A percentile compares a stretch with the other conserved stretches of the same genome.
Evolutionary conservation across 2,329 filamentous ascomycete genomes (phyloP).

Genomic region (Leptosphaerulina australis): DNA sequence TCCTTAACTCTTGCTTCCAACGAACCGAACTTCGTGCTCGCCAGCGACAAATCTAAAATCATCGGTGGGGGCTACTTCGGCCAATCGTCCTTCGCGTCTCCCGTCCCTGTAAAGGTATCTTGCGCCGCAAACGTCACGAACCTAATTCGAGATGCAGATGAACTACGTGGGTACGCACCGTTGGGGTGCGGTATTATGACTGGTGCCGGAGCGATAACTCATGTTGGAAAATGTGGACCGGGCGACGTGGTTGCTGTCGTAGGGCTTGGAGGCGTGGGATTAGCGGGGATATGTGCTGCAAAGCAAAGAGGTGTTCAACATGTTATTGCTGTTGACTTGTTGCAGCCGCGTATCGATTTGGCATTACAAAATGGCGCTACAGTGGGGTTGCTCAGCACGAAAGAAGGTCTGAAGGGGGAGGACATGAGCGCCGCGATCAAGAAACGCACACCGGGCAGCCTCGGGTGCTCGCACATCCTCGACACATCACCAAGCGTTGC

Average conservation of each 20-base stretch:
- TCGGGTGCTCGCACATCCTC: slow-evolving; percentile 22
- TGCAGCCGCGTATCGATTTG: slow-evolving; percentile 41
- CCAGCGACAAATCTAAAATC: slow-evolving; percentile 20
- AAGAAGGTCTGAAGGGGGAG: slow-evolving; percentile 15
- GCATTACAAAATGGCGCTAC: slow-evolving; percentile 47
- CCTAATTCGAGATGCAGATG: slow-evolving; percentile 45
- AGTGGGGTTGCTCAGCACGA: slow-evolving; percentile 13
- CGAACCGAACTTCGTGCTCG: slow-evolving; percentile 53
- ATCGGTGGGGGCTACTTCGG: slow-evolving; percentile 57
- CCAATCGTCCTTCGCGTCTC: slow-evolving; percentile 53
- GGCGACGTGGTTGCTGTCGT: slow-evolving; percentile 51
- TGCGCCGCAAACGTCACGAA: slow-evolving; percentile 54
- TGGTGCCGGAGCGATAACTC: slow-evolving; percentile 52
- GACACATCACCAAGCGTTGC: slow-evolving; percentile 21
- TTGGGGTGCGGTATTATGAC: slow-evolving; percentile 57
- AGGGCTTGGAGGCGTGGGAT: slow-evolving; percentile 55
- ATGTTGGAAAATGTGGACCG: slow-evolving; percentile 44
- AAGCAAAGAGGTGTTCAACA: slow-evolving; percentile 49
- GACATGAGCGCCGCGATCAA: slow-evolving; percentile 47
- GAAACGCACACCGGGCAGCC: slow-evolving; percentile 27
- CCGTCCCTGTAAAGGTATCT: slow-evolving; percentile 49
- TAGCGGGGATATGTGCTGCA: slow-evolving; percentile 48
- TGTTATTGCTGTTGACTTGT: slow-evolving; percentile 49
- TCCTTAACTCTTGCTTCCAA: slow-evolving; percentile 31
- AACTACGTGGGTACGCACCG: slow-evolving; percentile 53